Evolutionary conservation across 208 protist genomes (phyloP), one percentile per base, ranked within the genome.

Genomic region (Borovskyia barvae): DNA sequence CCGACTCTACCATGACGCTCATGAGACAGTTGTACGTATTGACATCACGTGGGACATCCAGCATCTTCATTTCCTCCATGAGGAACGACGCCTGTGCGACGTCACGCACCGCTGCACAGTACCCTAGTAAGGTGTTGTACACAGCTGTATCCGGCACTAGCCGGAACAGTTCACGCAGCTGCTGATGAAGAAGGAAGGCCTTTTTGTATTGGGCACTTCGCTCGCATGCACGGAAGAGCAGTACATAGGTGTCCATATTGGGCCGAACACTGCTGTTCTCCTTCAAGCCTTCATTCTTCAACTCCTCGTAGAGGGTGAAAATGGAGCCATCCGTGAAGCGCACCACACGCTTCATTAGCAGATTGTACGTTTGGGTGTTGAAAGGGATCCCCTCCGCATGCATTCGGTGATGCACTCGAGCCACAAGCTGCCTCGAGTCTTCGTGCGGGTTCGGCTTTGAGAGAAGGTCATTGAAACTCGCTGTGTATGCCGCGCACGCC

Each of bases 21-120:
- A 97, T 93, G 39, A 93, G 65, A 56, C 87, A 94, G 68, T 97
- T 97, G 75, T 94, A 97, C 37, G 92, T 97, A 72, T 93, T 89
- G 11, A 86, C 78, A 52, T 94, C 80, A 36, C 77, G 75, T 36
- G 40, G 58, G 2, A 94, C 78, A 8, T 66, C 51, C 22, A 82
- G 57, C n/a, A 80, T 46, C 45, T 89, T 85, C 92, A 97, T 97
- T 61, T 95, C 92, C 45, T 94, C 84, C 12, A 97, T 47, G 53
- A 97, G 80, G 49, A 92, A 93, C 12, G 70, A 72, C 15, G 92
- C 92, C 81, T 94, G 87, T 9, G 87, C 80, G 3, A 95, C 92
- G 43, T 97, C 92, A 11, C 75, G 47, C 24, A 86, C 77, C 7
- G 87, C 85, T 0, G 87, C 89, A 56, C 92, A 97, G 64, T 87